phyloP scores from a whole-genome alignment of 169 alveolate species.

The Plasmodium fragile region DNA sequence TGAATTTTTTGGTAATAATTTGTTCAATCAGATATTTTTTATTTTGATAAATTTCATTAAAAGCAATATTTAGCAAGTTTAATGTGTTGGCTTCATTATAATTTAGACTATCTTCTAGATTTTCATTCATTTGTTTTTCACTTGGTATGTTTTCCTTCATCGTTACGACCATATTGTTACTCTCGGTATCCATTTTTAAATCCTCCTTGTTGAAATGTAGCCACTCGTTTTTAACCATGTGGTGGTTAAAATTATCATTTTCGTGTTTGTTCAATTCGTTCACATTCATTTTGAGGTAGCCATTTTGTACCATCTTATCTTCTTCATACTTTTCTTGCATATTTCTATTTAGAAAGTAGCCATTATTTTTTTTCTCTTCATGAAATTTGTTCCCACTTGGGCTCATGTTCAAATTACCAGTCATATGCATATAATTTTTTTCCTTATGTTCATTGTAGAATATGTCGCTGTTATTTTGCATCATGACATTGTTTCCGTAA shows the following conservation, averaged over 20 bases:
- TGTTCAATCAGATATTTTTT: constrained; percentile 52
- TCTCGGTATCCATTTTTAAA: background rate
- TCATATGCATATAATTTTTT: constrained; percentile 5
- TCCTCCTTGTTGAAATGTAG: background rate
- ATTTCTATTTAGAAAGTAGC: constrained; percentile 9
- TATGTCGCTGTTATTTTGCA: background rate
- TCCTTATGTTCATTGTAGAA: constrained; percentile 52
- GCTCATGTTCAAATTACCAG: background rate
- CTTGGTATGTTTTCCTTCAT: background rate
- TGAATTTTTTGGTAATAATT: constrained; percentile 59
- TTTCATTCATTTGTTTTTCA: constrained; percentile 48
- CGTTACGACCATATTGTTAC: background rate
- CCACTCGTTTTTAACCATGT: constrained; percentile 26
- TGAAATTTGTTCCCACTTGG: constrained; percentile 16
- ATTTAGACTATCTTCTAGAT: constrained; percentile 71
- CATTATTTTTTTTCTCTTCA: constrained; percentile 29
- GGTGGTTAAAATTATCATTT: constrained; percentile 8
- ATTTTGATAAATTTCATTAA: constrained; percentile 54
- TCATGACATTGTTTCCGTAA: constrained; percentile 1
- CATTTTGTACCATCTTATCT: constrained; percentile 10
- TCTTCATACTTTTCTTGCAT: constrained; percentile 41
- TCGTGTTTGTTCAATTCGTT: constrained; percentile 25
- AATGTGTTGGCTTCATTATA: constrained; percentile 74
- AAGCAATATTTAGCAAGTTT: constrained; percentile 62
- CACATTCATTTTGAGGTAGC: constrained; percentile 15